A percentile compares a stretch with the other conserved stretches of the same genome.
Conservation (phyloP, 371 early-diverging fungal species). For the Mortierella sp. region DNA sequence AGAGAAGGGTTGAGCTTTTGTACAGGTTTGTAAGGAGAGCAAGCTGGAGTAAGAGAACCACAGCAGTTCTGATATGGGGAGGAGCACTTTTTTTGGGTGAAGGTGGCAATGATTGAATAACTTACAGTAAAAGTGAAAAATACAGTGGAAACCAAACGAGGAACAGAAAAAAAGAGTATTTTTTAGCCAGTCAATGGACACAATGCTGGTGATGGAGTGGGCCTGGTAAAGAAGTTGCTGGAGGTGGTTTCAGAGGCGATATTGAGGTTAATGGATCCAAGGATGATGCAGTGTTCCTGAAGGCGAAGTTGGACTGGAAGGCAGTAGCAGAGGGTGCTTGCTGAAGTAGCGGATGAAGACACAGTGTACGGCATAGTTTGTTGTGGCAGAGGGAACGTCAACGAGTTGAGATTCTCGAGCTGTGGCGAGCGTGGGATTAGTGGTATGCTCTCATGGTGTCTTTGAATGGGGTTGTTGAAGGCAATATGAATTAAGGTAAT, state of each 20-base stretch:
- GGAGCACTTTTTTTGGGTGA: conserved; percentile 25
- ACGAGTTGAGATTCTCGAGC: conserved; percentile 25
- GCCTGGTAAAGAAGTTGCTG: background rate
- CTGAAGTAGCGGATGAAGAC: conserved; percentile 19
- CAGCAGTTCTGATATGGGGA: background rate
- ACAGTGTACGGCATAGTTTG: conserved; percentile 37
- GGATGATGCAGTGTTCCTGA: conserved; percentile 8
- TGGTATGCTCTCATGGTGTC: conserved; percentile 12
- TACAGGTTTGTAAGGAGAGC: conserved; percentile 6
- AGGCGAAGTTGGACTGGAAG: conserved; percentile 17
- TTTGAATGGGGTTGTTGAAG: background rate
- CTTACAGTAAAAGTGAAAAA: conserved; percentile 15
- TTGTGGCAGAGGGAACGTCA: conserved; percentile 16
- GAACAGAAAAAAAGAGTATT: background rate
- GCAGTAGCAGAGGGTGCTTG: conserved; percentile 32
- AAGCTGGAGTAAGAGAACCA: background rate
- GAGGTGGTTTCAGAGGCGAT: background rate
- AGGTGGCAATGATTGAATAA: background rate
- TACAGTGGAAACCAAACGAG: conserved; percentile 4
- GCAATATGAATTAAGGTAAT: background rate
- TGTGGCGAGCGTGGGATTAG: conserved; percentile 15
- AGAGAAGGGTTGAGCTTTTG: conserved; percentile 9
- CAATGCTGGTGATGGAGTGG: conserved; percentile 11
- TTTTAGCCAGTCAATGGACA: conserved; percentile 17
- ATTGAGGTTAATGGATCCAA: conserved; percentile 1